phyloP scores from a whole-genome alignment of 305 asterid genomes.

The Stenogyne calaminthoides region DNA sequence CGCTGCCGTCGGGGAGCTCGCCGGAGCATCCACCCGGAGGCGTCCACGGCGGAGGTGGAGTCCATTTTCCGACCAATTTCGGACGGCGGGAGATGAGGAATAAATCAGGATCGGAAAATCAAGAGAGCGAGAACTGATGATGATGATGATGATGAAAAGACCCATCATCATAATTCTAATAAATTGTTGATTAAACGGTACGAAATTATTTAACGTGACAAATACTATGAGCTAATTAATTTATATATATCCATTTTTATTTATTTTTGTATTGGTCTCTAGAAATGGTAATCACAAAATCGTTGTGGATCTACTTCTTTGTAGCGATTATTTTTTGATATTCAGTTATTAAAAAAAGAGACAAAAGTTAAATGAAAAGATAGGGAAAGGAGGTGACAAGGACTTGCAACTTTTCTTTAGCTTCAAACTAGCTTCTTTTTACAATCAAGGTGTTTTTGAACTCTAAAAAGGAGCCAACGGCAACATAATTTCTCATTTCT shows the following conservation, averaged over 20 bases:
- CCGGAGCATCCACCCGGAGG: slow-evolving; percentile 32
- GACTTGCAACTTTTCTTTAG: too few species aligned
- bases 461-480: slow-evolving; percentile 36
- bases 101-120: slow-evolving; percentile 21
- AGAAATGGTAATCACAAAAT: too few species aligned
- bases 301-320: background rate
- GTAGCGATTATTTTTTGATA: background rate
- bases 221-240: too few species aligned
- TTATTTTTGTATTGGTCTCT: background rate
- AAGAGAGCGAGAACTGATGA: slow-evolving; percentile 51
- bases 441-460: slow-evolving; percentile 40
- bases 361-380: background rate
- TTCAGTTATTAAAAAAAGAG: background rate
- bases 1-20: slow-evolving; percentile 29
- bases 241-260: background rate
- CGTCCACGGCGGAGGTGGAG: slow-evolving; percentile 40
- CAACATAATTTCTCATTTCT: background rate
- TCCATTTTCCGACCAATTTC: slow-evolving; percentile 35
- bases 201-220: slow-evolving; percentile 28
- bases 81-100: slow-evolving; percentile 19
- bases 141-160: slow-evolving; percentile 11
- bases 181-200: slow-evolving; percentile 26
- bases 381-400: slow-evolving; percentile 29
- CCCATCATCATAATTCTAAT: background rate
- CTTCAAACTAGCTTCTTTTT: slow-evolving; percentile 37